phyloP scores from a whole-genome alignment of 2,329 filamentous ascomycete species.

The Dryadomyces quercivorus region DNA sequence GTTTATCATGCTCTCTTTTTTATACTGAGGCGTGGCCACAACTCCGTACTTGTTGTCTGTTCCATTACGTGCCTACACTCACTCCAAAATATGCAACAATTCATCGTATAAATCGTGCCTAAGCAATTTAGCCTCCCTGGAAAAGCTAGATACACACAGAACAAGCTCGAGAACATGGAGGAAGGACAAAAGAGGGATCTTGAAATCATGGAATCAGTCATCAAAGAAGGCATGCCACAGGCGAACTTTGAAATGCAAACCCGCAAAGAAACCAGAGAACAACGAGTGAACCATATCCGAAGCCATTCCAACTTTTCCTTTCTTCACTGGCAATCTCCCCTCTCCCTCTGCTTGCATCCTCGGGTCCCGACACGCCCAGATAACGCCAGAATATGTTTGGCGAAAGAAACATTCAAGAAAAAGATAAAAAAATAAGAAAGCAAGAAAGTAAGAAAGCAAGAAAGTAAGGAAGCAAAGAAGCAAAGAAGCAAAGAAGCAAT shows the following conservation, averaged over 20 bases:
- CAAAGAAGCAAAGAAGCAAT: no score
- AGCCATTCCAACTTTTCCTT: not conserved
- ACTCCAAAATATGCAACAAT: no score
- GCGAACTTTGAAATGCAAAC: not conserved
- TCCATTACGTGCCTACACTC: no score
- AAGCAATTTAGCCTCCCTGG: no score
- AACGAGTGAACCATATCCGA: not conserved
- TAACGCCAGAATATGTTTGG: conserved; percentile 1
- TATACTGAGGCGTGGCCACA: no score
- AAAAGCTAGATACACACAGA: not conserved
- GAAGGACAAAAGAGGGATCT: not conserved
- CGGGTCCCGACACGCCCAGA: not conserved
- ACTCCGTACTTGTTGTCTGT: no score
- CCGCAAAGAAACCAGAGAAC: not conserved
- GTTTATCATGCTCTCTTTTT: no score
- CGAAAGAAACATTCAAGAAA: not conserved
- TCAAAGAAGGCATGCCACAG: not conserved
- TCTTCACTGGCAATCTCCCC: not conserved
- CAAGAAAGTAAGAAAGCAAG: no score
- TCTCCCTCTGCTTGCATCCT: not conserved
- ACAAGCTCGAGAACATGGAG: not conserved
- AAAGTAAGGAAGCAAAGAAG: no score
- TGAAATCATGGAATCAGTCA: not conserved
- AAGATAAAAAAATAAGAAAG: no score
- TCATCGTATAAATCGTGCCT: no score